Evolutionary conservation across 768 basidiomycete genomes (phyloP).

Genomic region (Crucibulum laeve): DNA sequence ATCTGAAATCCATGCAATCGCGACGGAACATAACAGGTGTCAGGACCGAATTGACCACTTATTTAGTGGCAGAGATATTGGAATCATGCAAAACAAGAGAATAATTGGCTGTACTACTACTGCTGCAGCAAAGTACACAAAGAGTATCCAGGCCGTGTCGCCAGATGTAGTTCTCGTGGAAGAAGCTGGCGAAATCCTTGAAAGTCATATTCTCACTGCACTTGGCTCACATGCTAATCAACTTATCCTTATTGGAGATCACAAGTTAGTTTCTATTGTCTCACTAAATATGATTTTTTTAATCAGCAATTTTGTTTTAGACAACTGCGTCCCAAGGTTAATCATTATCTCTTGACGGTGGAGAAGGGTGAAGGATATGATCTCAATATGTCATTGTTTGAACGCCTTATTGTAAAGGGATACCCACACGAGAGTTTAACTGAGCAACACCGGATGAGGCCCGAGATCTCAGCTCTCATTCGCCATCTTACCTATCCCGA

Average conservation of each 20-base stretch:
- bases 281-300: neutral
- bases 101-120: slow-evolving; percentile 71
- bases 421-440: slow-evolving; percentile 58
- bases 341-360: slow-evolving; percentile 57
- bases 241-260: slow-evolving; percentile 67
- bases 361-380: slow-evolving; percentile 68
- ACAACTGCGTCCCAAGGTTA: slow-evolving; percentile 72
- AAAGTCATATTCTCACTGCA: slow-evolving; percentile 62
- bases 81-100: slow-evolving; percentile 37
- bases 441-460: slow-evolving; percentile 70
- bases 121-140: slow-evolving; percentile 57
- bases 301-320: slow-evolving; percentile 23
- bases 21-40: slow-evolving; percentile 33
- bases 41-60: slow-evolving; percentile 30
- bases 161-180: slow-evolving; percentile 61
- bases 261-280: slow-evolving; percentile 42
- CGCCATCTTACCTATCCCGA: slow-evolving; percentile 63
- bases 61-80: slow-evolving; percentile 26
- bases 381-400: slow-evolving; percentile 65
- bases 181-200: slow-evolving; percentile 71
- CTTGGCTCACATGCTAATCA: slow-evolving; percentile 42
- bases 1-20: slow-evolving; percentile 25
- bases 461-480: slow-evolving; percentile 63
- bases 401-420: slow-evolving; percentile 56
- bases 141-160: slow-evolving; percentile 37